Conservation (phyloP, 2,329 filamentous ascomycete genomes). For the Zasmidium angulare region DNA sequence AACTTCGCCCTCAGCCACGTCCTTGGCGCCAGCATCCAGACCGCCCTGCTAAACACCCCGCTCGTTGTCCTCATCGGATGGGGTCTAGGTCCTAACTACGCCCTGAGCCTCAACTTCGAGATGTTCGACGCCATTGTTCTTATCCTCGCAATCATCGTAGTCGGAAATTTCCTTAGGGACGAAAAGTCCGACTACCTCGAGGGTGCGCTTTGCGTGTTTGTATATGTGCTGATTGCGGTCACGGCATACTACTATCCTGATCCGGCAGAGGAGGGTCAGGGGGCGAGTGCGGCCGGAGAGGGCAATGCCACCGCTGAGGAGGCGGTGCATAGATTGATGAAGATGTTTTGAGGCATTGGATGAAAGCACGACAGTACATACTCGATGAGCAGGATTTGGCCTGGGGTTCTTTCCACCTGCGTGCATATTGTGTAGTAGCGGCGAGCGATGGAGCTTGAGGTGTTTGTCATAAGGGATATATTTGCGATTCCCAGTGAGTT, state of each 20-base stretch:
- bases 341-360: not conserved
- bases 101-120: slow-evolving; percentile 81
- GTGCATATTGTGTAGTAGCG: not conserved
- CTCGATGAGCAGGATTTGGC: not conserved
- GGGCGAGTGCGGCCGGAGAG: slow-evolving; percentile 10
- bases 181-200: slow-evolving; percentile 90
- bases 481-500: not conserved
- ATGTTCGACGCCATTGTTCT: slow-evolving; percentile 81
- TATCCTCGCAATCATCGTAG: slow-evolving; percentile 71
- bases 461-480: not conserved
- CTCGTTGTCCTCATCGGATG: slow-evolving; percentile 81
- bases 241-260: slow-evolving; percentile 63
- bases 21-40: slow-evolving; percentile 84
- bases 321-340: not conserved
- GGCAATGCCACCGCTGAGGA: not conserved
- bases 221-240: slow-evolving; percentile 64
- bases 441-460: not conserved
- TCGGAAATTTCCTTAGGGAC: slow-evolving; percentile 76
- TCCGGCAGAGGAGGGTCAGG: slow-evolving; percentile 31
- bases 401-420: not conserved
- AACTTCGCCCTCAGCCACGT: slow-evolving; percentile 85
- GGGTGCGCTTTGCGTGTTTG: slow-evolving; percentile 73
- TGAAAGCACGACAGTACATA: not conserved
- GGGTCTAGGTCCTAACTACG: slow-evolving; percentile 61
- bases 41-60: slow-evolving; percentile 82